Evolutionary conservation across 2,329 filamentous ascomycete genomes (phyloP), one percentile per base, ranked within the genome.

Genomic region (Sporothrix curviconia): DNA sequence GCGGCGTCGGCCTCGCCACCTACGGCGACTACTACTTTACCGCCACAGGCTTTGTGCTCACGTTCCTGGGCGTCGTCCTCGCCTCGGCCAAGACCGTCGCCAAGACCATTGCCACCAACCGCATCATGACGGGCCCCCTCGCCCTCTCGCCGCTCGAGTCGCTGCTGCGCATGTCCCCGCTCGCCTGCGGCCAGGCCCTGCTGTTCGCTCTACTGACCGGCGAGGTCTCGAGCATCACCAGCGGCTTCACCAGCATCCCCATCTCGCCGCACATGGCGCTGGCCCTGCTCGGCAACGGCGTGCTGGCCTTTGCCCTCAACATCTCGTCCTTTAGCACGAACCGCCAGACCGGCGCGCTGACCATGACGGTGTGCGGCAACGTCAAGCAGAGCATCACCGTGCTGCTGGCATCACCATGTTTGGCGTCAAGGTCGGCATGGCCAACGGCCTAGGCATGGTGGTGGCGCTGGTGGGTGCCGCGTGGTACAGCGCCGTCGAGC

Each of bases 101-200:
- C 68, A 85, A 85, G 75, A 85, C 82, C 1, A 78, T 86, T 25
- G 80, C 80, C 22, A 84, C 82, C 28, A 85, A 85, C 70, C 78
- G 80, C 64, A 77, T 85, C 64, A 83, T 85, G 79, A 85, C 82
- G 8, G 82, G 81, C 28, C 75, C 76, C 4, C 74, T 85, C 25
- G 75, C 77, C 22, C 76, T 85, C 4, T 77, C 79, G 1, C 77
- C 81, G 1, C 72, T 84, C 61, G 83, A 86, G 65, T 75, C 84
- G 24, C 76, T 85, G 25, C 74, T 82, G 64, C 77, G 81, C 67
- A 81, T 85, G 78, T 82, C 80, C 14, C 83, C 82, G 2, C 74
- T 85, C 7, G 82, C 82, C 8, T 78, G 76, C 36, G 65, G 77
- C 32, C 80, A 83, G 67, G 78, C 79, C 15, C 63, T 82, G 44